These are phyloP conservation scores for Cryptococcus hybrid DNA, from an alignment of 1,284 basidiomycete genomes.

Conservation along the genomic window DNA sequence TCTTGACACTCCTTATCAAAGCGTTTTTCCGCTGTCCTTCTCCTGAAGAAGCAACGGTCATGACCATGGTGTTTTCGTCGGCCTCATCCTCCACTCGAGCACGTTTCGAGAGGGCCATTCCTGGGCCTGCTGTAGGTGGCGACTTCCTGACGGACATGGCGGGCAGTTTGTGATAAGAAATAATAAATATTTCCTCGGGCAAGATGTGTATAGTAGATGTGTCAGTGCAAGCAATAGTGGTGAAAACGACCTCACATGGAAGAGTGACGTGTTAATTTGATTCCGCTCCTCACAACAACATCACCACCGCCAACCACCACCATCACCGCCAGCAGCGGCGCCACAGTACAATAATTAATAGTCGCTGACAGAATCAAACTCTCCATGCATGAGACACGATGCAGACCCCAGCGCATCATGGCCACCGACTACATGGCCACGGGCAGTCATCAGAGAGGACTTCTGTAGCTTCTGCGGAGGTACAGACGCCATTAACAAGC, in stretches of 20 bases:
- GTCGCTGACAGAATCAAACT: too few species aligned
- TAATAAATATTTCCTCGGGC: too few species aligned
- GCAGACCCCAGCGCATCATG: too few species aligned
- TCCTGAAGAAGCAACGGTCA: slow-evolving; percentile 47
- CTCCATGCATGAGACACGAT: too few species aligned
- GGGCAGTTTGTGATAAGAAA: background rate
- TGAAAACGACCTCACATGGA: background rate
- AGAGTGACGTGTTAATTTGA: background rate
- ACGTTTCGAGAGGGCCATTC: slow-evolving; percentile 45
- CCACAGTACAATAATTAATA: too few species aligned
- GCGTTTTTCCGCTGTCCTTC: slow-evolving; percentile 47
- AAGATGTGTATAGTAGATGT: background rate
- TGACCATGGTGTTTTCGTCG: slow-evolving; percentile 24
- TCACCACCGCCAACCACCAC: too few species aligned
- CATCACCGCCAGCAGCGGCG: too few species aligned
- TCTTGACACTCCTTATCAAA: slow-evolving; percentile 42
- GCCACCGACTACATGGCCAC: too few species aligned
- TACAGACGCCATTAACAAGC: slow-evolving; percentile 21
- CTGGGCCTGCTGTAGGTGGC: slow-evolving; percentile 41
- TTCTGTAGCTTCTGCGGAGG: slow-evolving; percentile 35
- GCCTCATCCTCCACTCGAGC: slow-evolving; percentile 46
- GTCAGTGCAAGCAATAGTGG: background rate
- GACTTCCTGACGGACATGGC: slow-evolving; percentile 46
- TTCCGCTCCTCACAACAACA: too few species aligned
- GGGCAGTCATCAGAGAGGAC: slow-evolving; percentile 6